Conservation (phyloP, 345 rosid genomes). For the Ceriops decandra region DNA sequence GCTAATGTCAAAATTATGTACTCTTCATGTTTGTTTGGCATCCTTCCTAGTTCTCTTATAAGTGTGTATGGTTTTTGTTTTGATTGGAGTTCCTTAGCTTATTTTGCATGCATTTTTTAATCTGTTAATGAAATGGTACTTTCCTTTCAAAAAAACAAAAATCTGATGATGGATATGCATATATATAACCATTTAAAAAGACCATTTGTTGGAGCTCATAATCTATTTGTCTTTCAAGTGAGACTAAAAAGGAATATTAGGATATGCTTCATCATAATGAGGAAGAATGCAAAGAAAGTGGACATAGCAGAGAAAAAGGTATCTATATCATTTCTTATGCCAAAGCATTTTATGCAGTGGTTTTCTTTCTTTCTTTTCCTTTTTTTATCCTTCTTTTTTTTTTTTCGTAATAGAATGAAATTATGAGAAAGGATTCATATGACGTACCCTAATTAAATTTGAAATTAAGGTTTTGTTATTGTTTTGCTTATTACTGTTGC, state of each 20-base stretch:
- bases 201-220: background rate
- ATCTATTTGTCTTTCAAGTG: background rate
- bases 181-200: background rate
- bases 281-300: conserved; percentile 5
- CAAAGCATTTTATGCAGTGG: background rate
- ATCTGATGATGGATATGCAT: background rate
- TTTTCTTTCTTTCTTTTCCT: background rate
- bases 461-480: background rate
- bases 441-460: too few species aligned
- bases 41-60: too few species aligned
- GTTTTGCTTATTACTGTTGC: background rate
- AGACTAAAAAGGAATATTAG: background rate
- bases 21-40: too few species aligned
- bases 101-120: too few species aligned
- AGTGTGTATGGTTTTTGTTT: too few species aligned
- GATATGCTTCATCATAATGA: background rate
- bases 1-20: too few species aligned
- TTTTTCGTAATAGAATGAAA: too few species aligned
- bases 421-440: too few species aligned
- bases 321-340: background rate
- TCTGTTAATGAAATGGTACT: too few species aligned
- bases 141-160: too few species aligned
- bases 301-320: background rate
- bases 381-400: too few species aligned
- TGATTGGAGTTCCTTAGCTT: too few species aligned